A percentile compares a stretch with the other conserved stretches of the same genome.
phyloP scores from a whole-genome alignment of 345 rosid genomes.

The Angophora floribunda region DNA sequence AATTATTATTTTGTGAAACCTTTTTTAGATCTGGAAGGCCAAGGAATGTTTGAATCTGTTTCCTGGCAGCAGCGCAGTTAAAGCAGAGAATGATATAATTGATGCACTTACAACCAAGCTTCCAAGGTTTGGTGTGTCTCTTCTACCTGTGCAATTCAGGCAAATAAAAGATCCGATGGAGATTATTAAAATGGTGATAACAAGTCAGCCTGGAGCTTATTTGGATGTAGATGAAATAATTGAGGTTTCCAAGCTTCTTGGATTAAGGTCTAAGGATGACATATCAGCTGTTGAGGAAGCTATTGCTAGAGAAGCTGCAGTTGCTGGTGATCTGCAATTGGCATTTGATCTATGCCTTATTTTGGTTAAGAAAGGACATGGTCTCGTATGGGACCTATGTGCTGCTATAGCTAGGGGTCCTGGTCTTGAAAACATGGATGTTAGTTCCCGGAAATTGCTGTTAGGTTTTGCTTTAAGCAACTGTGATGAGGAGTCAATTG shows the following conservation, averaged over 20 bases:
- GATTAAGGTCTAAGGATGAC: constrained; percentile 70
- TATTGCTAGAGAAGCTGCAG: constrained; percentile 98
- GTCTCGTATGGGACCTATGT: constrained; percentile 91
- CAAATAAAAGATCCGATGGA: constrained; percentile 97
- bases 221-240: constrained; percentile 80
- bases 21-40: constrained; percentile 88
- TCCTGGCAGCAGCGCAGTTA: constrained; percentile 70
- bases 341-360: constrained; percentile 90
- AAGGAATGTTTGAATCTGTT: constrained; percentile 85
- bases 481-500: constrained; percentile 88
- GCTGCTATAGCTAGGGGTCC: constrained; percentile 99
- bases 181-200: constrained; percentile 88
- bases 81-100: constrained; percentile 75
- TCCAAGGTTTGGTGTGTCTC: constrained; percentile 85
- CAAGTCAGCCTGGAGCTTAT: constrained; percentile 84
- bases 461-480: constrained; percentile 91
- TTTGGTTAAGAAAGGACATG: constrained; percentile 86
- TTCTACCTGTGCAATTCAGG: constrained; percentile 85
- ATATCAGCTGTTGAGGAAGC: constrained; percentile 85
- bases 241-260: constrained; percentile 96
- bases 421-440: constrained; percentile 82
- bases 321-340: constrained; percentile 92
- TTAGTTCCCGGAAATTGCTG: constrained; percentile 65
- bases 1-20: background rate
- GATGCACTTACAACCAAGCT: constrained; percentile 87